Evolutionary conservation across 352 stramenopile species (phyloP), one percentile per base, ranked within the genome.

Genomic region (Phytophthora litchii): DNA sequence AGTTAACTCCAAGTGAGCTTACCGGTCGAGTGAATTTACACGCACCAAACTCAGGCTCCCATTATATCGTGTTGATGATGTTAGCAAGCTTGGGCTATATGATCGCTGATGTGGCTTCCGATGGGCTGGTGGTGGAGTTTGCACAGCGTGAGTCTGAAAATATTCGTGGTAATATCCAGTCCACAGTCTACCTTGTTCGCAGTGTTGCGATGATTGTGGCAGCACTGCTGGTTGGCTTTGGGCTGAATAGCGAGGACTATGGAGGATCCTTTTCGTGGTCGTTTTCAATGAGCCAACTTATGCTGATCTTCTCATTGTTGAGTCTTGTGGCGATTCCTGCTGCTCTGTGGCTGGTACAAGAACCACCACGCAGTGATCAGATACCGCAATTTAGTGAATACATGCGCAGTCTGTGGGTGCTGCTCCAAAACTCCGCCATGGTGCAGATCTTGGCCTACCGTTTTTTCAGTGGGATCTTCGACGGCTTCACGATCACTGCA

Each of bases 401-500:
- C 29, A 58, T 86, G 41, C 12, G 25, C 3, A 41, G 40, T 16
- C 35, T 86, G 16, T 86, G 72, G 68, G 21, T 60, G 13, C 40
- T 78, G 7, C 23, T 85, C 19, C 75, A 87, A 60, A 80, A 70
- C 36, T 67, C 67, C 16, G 75, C 61, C 0, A 63, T 87, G 43
- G 70, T 80, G 35, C 75, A 87, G 41, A 63, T 84, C 20, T 54
- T 87, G 36, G 63, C 64, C 4, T 87, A 83, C 42, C 70, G 72
- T n/a, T 84, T 87, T 38, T 82, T 81, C 49, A 70, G 61, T 20
- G 63, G 63, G 12, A 60, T 86, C 16, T 81, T 80, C 12, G 56
- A 64, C 17, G 63, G 69, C 48, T 68, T 82, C 14, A 69, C 72
- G 14, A 67, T 72, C 35, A 72, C 70, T 8, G 61, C 72, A 6